phyloP scores from a whole-genome alignment of 352 stramenopile species.

The Pythium aquatile region DNA sequence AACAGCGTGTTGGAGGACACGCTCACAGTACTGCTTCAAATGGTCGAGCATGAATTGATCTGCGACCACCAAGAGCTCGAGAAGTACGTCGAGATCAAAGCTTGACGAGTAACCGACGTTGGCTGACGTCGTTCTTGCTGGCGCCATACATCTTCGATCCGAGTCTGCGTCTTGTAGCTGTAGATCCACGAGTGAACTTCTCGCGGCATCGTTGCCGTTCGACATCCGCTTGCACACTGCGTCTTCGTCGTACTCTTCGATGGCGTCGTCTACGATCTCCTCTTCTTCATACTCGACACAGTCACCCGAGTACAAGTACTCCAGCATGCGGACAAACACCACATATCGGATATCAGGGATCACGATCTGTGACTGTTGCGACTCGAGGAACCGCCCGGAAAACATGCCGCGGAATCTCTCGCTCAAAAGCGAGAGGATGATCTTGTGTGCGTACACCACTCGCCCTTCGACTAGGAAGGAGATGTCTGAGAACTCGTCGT shows the following conservation, averaged over 20 bases:
- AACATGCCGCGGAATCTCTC: slow-evolving; percentile 96
- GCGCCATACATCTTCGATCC: not conserved
- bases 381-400: slow-evolving; percentile 90
- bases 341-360: slow-evolving; percentile 89
- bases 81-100: slow-evolving; percentile 61
- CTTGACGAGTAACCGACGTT: slow-evolving; percentile 14
- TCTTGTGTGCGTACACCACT: slow-evolving; percentile 92
- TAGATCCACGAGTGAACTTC: not conserved
- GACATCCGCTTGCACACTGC: slow-evolving; percentile 15
- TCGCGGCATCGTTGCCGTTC: slow-evolving; percentile 23
- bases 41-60: slow-evolving; percentile 98
- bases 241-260: slow-evolving; percentile 9
- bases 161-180: slow-evolving; percentile 8
- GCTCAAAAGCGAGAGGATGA: slow-evolving; percentile 92
- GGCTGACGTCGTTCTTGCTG: not conserved
- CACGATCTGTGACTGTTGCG: slow-evolving; percentile 76
- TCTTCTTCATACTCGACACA: slow-evolving; percentile 27
- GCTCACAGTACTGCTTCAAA: slow-evolving; percentile 95
- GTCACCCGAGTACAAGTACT: slow-evolving; percentile 94
- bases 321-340: slow-evolving; percentile 91
- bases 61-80: slow-evolving; percentile 91
- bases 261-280: slow-evolving; percentile 1
- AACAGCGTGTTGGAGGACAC: slow-evolving; percentile 78
- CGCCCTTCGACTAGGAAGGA: slow-evolving; percentile 94
- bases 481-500: slow-evolving; percentile 94